Evolutionary conservation across 768 basidiomycete species (phyloP), one percentile per base, ranked within the genome.

Genomic region (Auricularia cornea): DNA sequence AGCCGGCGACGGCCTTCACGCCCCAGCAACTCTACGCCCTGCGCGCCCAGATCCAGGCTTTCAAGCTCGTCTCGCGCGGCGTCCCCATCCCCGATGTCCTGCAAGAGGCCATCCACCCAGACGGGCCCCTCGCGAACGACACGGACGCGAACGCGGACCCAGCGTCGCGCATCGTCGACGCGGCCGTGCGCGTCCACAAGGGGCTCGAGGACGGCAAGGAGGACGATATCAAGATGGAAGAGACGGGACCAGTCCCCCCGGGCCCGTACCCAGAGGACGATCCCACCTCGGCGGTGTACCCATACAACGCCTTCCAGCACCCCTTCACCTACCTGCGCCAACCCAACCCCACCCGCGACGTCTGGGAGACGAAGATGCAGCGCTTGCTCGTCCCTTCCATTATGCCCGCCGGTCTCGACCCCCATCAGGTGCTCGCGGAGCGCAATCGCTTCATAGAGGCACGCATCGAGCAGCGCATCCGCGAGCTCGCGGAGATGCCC

Each of bases 371-470:
- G 31, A 86, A 88, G 35, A 79, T 92, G 31, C 90, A 92, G 70
- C 83, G 90, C 3, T 82, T 93, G 28, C 77, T 98, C 51, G 81
- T 98, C 23, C 97, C 97, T 0, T 90, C 90, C 6, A 77, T 98
- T 65, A 91, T 92, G 85, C 96, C 97, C 0, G 77, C 82, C 11
- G 96, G 96, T 18, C 84, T 99, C 32, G 97, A 99, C 72, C 91
- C 95, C 3, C 89, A 95, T 68, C 85, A 92, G 67, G 82, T 98
- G 65, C 81, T 94, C 70, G 89, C 92, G 66, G 97, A 99, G 75
- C 86, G 96, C 5, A 92, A 96, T 67, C 84, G 92, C 11, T 95
- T 86, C 73, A 85, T 98, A 62, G 92, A 97, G 69, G 89, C 90
- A 3, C 86, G 96, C 26, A 85, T 98, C 60, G 82, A 86, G 44